Percentiles rank a stretch among this genome's conserved stretches.
phyloP scores from a whole-genome alignment of 2,329 filamentous ascomycete genomes.

The Penicillium concentricum region DNA sequence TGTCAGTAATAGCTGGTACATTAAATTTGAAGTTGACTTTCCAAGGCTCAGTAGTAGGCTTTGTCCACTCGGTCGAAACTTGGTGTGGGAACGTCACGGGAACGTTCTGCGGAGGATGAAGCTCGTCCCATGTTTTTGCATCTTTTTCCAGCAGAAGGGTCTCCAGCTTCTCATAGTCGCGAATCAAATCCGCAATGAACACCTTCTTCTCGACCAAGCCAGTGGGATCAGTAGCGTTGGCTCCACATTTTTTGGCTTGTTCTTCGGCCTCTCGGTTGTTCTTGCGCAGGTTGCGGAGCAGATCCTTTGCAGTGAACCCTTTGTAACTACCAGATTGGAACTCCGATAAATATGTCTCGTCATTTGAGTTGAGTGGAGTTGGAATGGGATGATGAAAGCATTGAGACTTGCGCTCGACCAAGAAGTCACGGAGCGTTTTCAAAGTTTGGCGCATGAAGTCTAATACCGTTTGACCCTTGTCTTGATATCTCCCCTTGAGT shows the following conservation, averaged over 20 bases:
- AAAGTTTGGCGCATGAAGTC: slow-evolving; percentile 60
- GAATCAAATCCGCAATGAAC: slow-evolving; percentile 53
- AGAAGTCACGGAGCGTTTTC: slow-evolving; percentile 49
- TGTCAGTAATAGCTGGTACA: slow-evolving; percentile 51
- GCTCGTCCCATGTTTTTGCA: slow-evolving; percentile 65
- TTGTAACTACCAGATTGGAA: slow-evolving; percentile 60
- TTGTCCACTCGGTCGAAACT: slow-evolving; percentile 7
- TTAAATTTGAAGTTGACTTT: slow-evolving; percentile 53
- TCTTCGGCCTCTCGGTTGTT: slow-evolving; percentile 39
- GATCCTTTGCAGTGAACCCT: slow-evolving; percentile 51
- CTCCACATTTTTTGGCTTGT: slow-evolving; percentile 20
- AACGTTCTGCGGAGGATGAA: slow-evolving; percentile 51
- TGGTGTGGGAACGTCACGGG: background rate
- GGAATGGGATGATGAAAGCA: background rate
- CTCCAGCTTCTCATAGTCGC: slow-evolving; percentile 58
- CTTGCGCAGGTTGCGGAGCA: slow-evolving; percentile 39
- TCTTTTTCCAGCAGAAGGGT: slow-evolving; percentile 53
- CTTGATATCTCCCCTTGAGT: slow-evolving; percentile 38
- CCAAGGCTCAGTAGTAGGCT: slow-evolving; percentile 37
- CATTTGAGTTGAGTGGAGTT: slow-evolving; percentile 38
- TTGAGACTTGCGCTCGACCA: slow-evolving; percentile 23
- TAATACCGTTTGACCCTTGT: slow-evolving; percentile 48
- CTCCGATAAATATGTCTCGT: slow-evolving; percentile 51
- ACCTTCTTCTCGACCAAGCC: slow-evolving; percentile 52
- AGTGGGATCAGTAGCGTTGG: slow-evolving; percentile 12